Base-by-base conservation (phyloP, 2,329 filamentous ascomycete genomes). In the Sarocladium oryzae region DNA sequence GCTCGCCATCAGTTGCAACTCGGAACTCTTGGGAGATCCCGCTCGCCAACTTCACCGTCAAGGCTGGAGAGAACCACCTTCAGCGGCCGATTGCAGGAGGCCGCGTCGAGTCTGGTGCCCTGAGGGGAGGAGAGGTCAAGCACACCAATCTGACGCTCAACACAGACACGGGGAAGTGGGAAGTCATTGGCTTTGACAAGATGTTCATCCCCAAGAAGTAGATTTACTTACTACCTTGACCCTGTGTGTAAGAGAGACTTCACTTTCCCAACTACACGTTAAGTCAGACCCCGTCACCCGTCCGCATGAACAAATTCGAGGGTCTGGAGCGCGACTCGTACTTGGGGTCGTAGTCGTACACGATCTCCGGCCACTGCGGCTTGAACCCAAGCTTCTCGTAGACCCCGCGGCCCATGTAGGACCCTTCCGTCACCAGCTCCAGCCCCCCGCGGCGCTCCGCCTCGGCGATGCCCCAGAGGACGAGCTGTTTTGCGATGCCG, bases 21-120 rank as follows among this genome's bases (percentile, higher is more conserved):
- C 71, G 81, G 38, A 87, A 86, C 58, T 69, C 74, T 0, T 78
- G 79, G 63, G 85, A 89, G 61, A 75, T 88, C 38, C 74, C 78
- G 1, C 65, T 89, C 18, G 85, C 84, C 1, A 86, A 86, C 61
- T 89, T 89, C 61, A 86, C 84, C 0, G 82, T 89, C 8, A 63
- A 75, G 54, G 74, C 66, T 23, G 83, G 82, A 0, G 82, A 73
- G 52, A 88, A 87, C 57, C 75, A 69, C 54, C 61, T 88, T 43
- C 58, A 66, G 13, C 65, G 72, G 3, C 65, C 70, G 6, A 66
- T 74, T 18, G 68, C 60, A 0, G 69, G 70, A 1, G 74, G 74
- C 0, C 54, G 57, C 15, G 74, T 67, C 1, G 73, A 83, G 65
- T 76, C 74, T 49, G 82, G 82, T 1, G 76, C 72, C 28, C 59